Percentiles rank a stretch among this genome's conserved stretches.
Conservation (phyloP, 805 yeast genomes). For the Saturnispora gosingensis region DNA sequence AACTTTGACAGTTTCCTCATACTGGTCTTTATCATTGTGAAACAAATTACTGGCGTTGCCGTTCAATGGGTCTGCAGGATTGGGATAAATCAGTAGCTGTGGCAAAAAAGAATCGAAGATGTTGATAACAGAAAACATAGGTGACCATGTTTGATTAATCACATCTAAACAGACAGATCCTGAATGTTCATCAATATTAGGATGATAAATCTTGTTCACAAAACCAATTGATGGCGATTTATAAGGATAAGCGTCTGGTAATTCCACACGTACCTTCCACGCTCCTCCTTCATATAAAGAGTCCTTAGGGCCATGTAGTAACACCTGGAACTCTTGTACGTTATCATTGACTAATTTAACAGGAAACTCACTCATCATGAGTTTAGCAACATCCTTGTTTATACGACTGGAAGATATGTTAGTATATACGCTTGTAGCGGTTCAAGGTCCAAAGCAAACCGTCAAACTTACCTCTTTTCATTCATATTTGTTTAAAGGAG, state of each 20-base stretch:
- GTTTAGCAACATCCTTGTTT: conserved; percentile 93
- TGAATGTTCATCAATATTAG: conserved; percentile 82
- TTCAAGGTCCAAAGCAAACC: not conserved
- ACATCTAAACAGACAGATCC: conserved; percentile 96
- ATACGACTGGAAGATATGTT: conserved; percentile 43
- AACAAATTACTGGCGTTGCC: conserved; percentile 80
- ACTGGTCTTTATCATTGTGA: conserved; percentile 55
- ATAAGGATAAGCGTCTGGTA: conserved; percentile 93
- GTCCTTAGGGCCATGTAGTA: conserved; percentile 77
- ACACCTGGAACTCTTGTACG: conserved; percentile 79
- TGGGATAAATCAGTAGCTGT: conserved; percentile 83
- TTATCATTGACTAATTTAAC: conserved; percentile 66
- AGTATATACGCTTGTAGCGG: not conserved
- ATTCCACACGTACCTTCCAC: conserved; percentile 87
- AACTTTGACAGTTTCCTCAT: conserved; percentile 59
- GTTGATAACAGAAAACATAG: conserved; percentile 87
- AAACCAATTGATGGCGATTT: conserved; percentile 95
- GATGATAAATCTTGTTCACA: conserved; percentile 84
- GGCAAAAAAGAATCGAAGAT: conserved; percentile 91
- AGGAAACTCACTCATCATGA: conserved; percentile 88
- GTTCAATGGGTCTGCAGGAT: conserved; percentile 89
- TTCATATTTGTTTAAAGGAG: not conserved
- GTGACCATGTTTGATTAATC: conserved; percentile 96
- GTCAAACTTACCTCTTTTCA: not conserved
- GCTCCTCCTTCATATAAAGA: conserved; percentile 85